Evolutionary conservation across 257 asterid genomes (phyloP).

Genomic region (Striga asiatica): DNA sequence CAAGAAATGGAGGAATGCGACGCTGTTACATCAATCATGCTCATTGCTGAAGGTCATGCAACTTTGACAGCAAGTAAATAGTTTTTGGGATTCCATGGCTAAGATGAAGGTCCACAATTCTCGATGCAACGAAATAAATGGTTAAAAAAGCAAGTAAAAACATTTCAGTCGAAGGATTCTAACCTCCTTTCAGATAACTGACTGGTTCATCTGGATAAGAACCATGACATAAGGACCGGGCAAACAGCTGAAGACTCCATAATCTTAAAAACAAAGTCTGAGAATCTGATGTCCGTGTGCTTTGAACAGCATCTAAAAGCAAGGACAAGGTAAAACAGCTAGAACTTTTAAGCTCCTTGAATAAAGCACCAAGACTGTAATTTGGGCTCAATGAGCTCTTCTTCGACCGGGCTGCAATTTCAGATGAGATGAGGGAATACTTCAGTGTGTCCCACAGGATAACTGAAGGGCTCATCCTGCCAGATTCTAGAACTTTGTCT

Average conservation of each 20-base stretch:
- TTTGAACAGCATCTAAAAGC: slow-evolving; percentile 59
- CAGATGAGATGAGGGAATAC: slow-evolving; percentile 73
- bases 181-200: slow-evolving; percentile 39
- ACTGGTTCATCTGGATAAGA: slow-evolving; percentile 22
- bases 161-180: neutral
- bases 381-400: slow-evolving; percentile 59
- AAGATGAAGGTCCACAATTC: too few relatives aligned
- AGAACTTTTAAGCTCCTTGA: slow-evolving; percentile 67
- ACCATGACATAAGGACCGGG: slow-evolving; percentile 50
- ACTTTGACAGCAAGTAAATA: too few relatives aligned
- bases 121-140: neutral
- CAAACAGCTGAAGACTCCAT: slow-evolving; percentile 63
- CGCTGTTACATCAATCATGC: too few relatives aligned
- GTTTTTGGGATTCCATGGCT: too few relatives aligned
- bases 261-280: slow-evolving; percentile 50
- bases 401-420: slow-evolving; percentile 76
- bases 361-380: slow-evolving; percentile 45
- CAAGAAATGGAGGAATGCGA: neutral
- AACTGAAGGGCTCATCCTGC: slow-evolving; percentile 54
- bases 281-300: slow-evolving; percentile 35
- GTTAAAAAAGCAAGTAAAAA: neutral
- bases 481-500: slow-evolving; percentile 55
- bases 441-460: slow-evolving; percentile 84
- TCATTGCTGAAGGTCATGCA: too few relatives aligned
- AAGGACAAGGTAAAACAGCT: slow-evolving; percentile 72